Conservation (phyloP, 495 filamentous ascomycete species). For the Trichoderma reesei region DNA sequence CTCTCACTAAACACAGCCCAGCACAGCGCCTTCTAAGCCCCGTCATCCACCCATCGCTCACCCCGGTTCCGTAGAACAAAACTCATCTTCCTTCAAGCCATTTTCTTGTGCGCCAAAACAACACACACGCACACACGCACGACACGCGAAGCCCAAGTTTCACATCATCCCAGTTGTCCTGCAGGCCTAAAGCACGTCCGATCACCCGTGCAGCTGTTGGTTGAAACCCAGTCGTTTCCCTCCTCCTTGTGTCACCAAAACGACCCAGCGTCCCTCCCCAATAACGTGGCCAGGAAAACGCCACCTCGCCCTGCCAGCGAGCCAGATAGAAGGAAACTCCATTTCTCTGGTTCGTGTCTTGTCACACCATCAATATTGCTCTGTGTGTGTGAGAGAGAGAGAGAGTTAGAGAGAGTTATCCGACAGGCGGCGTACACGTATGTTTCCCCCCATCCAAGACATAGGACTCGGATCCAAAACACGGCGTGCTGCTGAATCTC, state of each 20-base stretch:
- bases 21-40: no score
- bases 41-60: neutral
- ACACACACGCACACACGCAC: no score
- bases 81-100: neutral
- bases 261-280: neutral
- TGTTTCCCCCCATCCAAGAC: neutral
- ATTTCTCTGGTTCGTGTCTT: no score
- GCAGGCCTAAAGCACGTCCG: neutral
- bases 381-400: no score
- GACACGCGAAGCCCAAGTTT: neutral
- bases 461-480: neutral
- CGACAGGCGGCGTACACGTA: neutral
- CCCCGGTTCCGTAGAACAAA: no score
- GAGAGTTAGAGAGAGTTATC: neutral
- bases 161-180: neutral
- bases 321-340: neutral
- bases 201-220: constrained; percentile 1
- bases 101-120: neutral
- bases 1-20: neutral
- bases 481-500: neutral
- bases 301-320: neutral
- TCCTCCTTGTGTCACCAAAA: neutral
- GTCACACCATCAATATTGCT: no score
- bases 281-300: neutral
- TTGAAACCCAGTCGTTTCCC: neutral